Evolutionary conservation across 306 rosid species (phyloP).

Genomic region (Bauhinia variegata): DNA sequence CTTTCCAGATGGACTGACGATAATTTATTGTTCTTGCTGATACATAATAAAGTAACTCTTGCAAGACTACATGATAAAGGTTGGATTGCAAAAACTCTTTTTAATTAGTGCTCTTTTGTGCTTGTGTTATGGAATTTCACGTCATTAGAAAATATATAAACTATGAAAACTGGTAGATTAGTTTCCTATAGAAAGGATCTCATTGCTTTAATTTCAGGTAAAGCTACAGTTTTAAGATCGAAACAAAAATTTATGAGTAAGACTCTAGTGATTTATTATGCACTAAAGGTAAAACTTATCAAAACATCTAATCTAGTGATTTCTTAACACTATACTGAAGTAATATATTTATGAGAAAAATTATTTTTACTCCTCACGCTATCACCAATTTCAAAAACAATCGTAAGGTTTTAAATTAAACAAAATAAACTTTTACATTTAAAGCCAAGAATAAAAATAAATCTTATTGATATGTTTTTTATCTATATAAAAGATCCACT

Average conservation of each 20-base stretch:
- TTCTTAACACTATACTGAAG: slow-evolving; percentile 36
- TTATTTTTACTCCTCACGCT: too few species aligned
- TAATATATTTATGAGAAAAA: too few species aligned
- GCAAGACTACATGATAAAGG: slow-evolving; percentile 98
- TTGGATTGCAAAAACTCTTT: slow-evolving; percentile 42
- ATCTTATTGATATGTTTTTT: too few species aligned
- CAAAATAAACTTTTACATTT: too few species aligned
- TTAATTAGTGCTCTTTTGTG: slow-evolving; percentile 22
- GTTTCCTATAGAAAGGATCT: slow-evolving; percentile 25
- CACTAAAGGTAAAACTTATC: slow-evolving; percentile 73
- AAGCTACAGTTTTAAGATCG: slow-evolving; percentile 93
- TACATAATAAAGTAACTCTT: slow-evolving; percentile 62
- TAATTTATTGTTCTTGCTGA: slow-evolving; percentile 52
- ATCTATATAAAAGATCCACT: too few species aligned
- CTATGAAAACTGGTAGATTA: slow-evolving; percentile 5
- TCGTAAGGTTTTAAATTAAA: too few species aligned
- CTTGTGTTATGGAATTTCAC: slow-evolving; percentile 29
- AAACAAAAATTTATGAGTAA: slow-evolving; percentile 81
- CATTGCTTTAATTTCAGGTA: slow-evolving; percentile 58
- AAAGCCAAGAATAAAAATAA: too few species aligned
- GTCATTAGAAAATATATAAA: slow-evolving; percentile 10
- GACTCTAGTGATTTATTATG: slow-evolving; percentile 78
- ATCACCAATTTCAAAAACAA: too few species aligned
- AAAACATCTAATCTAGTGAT: slow-evolving; percentile 27
- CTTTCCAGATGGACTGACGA: slow-evolving; percentile 32